A percentile compares a stretch with the other conserved stretches of the same genome.
Evolutionary conservation across 2,329 filamentous ascomycete genomes (phyloP).

Genomic region (Xenoacremonium recifei): DNA sequence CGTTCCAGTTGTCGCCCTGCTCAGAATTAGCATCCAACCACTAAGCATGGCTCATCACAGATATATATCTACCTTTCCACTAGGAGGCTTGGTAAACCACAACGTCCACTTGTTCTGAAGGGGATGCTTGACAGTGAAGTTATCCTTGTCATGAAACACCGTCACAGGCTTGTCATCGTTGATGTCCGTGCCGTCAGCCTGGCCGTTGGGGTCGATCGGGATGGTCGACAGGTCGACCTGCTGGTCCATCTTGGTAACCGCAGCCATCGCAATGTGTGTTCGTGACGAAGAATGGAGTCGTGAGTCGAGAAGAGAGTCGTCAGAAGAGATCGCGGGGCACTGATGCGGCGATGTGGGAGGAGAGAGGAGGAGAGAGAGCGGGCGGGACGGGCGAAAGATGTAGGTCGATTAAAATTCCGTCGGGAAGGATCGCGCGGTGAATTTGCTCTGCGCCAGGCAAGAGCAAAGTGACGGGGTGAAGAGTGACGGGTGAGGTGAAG

Average conservation of each 20-base stretch:
- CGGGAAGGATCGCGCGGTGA: too few species aligned
- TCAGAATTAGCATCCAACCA: slow-evolving; percentile 24
- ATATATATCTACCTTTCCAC: slow-evolving; percentile 70
- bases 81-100: slow-evolving; percentile 98
- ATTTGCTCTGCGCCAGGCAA: slow-evolving; percentile 46
- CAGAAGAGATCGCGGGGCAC: slow-evolving; percentile 28
- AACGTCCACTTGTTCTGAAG: slow-evolving; percentile 97
- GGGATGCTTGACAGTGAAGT: slow-evolving; percentile 99
- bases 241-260: slow-evolving; percentile 40
- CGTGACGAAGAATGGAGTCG: slow-evolving; percentile 30
- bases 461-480: slow-evolving; percentile 15
- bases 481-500: slow-evolving; percentile 13
- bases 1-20: slow-evolving; percentile 98
- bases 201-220: slow-evolving; percentile 63
- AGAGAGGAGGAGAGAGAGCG: slow-evolving; percentile 18
- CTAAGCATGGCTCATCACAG: slow-evolving; percentile 2
- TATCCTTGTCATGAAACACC: slow-evolving; percentile 96
- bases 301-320: slow-evolving; percentile 7
- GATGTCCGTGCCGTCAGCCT: slow-evolving; percentile 48
- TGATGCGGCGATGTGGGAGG: slow-evolving; percentile 11
- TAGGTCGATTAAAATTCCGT: slow-evolving; percentile 29
- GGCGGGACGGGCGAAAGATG: slow-evolving; percentile 16
- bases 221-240: slow-evolving; percentile 69
- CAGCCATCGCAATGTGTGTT: slow-evolving; percentile 34
- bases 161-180: slow-evolving; percentile 70